These are phyloP conservation scores for Phoma sp. DNA, from an alignment of 2,329 filamentous ascomycete genomes.

Conservation along the genomic window DNA sequence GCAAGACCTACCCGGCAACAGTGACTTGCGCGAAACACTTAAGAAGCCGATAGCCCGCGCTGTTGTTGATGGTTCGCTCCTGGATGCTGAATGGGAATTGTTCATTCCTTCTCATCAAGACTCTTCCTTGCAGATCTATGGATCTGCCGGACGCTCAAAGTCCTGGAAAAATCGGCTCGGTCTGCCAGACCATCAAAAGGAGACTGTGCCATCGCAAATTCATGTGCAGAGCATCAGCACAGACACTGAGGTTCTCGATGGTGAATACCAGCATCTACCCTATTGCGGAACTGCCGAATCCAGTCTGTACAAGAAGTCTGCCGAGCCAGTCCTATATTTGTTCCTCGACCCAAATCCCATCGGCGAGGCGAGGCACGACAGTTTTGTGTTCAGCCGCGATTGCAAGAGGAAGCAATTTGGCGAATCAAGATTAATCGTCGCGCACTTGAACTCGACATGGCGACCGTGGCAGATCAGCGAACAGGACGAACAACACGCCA, in stretches of 20 bases:
- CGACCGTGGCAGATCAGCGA: conserved; percentile 35
- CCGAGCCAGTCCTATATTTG: conserved; percentile 56
- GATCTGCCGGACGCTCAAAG: conserved; percentile 23
- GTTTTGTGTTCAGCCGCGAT: conserved; percentile 64
- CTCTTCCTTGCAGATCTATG: conserved; percentile 27
- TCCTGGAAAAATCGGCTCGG: conserved; percentile 50
- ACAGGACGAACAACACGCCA: background rate
- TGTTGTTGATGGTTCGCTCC: conserved; percentile 10
- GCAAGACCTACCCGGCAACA: conserved; percentile 47
- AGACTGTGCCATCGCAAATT: conserved; percentile 56
- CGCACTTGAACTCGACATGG: conserved; percentile 50
- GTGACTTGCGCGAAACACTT: conserved; percentile 53
- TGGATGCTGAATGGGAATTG: conserved; percentile 35
- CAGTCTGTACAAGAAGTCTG: conserved; percentile 60
- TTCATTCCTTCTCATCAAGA: conserved; percentile 21
- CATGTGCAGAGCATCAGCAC: conserved; percentile 48
- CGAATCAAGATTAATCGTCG: conserved; percentile 56
- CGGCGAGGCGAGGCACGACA: conserved; percentile 57
- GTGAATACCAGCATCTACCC: conserved; percentile 60
- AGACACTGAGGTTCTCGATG: conserved; percentile 50
- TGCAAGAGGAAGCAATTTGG: conserved; percentile 56
- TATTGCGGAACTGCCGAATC: conserved; percentile 65
- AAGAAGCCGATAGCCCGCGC: conserved; percentile 32
- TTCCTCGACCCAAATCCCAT: conserved; percentile 65
- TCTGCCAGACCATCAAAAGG: conserved; percentile 48